Base-by-base conservation (phyloP, 345 rosid species). In the Bretschneidera sinensis region DNA sequence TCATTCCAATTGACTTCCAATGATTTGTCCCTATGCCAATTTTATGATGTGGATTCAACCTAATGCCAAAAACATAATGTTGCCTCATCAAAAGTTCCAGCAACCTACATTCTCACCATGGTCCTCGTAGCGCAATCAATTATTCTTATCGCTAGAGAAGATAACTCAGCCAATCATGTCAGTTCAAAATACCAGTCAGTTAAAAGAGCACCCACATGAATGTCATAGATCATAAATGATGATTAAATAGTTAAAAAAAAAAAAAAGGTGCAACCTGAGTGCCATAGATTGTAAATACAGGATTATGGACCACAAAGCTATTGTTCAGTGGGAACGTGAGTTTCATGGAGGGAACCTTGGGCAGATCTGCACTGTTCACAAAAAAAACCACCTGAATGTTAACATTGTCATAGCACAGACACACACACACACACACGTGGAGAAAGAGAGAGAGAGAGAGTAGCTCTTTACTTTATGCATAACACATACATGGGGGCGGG, bases 261-360 rank as follows among this genome's bases (percentile, higher is more conserved):
- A 21, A 47, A 51, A 11, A 62, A 48, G 57, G 48, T 43, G 62
- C 77, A 69, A 88, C 98, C 92, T 86, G 72, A 66, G 64, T 77
- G 71, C 81, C 86, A 65, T 80, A 79, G 64, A 86, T 51, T 67
- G 65, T 53, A 55, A 84, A 78, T 71, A 86, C 77, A 51, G 96
- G 98, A 80, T 81, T 83, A 64, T 74, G 79, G 55, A 86, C 79
- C 68, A 84, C 68, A 21, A 91, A 88, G 75, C 89, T 86, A 69
- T 80, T 86, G 78, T 91, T 85, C 39, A 61, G 62, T 1, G 83
- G 81, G 59, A 91, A 88, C 74, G 79, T 72, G 62, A 91, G 88
- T 54, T 74, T 77, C 56, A 91, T 43, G 20, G 80, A 62, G 20
- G 96, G 98, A 63, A 91, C 59, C 62, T 79, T 83, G 59, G 85